Evolutionary conservation across 768 basidiomycete species (phyloP), one percentile per base, ranked within the genome.

Genomic region (Baorangia bicolor): DNA sequence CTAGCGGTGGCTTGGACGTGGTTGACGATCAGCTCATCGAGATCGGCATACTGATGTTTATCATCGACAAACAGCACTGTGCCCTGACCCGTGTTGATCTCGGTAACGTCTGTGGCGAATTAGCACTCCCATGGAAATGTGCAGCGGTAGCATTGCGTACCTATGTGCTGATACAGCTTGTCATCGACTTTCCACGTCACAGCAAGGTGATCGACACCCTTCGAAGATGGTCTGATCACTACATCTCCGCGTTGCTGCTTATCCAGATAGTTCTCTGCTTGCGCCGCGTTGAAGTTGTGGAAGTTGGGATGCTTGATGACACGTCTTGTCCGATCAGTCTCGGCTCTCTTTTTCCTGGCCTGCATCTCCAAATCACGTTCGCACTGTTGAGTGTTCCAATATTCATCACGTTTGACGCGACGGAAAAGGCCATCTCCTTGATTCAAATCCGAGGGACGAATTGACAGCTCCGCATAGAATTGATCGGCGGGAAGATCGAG

Each of bases 141-240:
- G 39, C n/a, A 7, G 35, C 25, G 20, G 21, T 43, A 35, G 20
- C 20, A 38, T 2, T 33, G 65, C 88, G 48, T 66, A 94, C 94
- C 94, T 55, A 99, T 90, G 68, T 99, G 97, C 68, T 98, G 97
- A 72, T 91, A 98, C 27, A 99, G 76, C 56, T 87, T 91, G 55
- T 97, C 90, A 59, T 95, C 96, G 2, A 99, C 94, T 74, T 98
- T 99, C 97, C 97, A 99, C 0, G 97, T 99, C 11, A 99, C 90
- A 41, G 96, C 96, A 35, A 99, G 78, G 74, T 98, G 97, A 64
- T 97, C 84, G 35, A 80, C 75, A 14, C 96, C 96, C 72, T 95
- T 94, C 5, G 96, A 98, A 18, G 94, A 96, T 0, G 97, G 97
- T 42, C 97, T 80, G 60, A 99, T 94, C 39, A 98, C 91, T 38